A percentile compares a stretch with the other conserved stretches of the same genome.
Evolutionary conservation across 768 basidiomycete genomes (phyloP).

Genomic region (Solioccasus polychromus): DNA sequence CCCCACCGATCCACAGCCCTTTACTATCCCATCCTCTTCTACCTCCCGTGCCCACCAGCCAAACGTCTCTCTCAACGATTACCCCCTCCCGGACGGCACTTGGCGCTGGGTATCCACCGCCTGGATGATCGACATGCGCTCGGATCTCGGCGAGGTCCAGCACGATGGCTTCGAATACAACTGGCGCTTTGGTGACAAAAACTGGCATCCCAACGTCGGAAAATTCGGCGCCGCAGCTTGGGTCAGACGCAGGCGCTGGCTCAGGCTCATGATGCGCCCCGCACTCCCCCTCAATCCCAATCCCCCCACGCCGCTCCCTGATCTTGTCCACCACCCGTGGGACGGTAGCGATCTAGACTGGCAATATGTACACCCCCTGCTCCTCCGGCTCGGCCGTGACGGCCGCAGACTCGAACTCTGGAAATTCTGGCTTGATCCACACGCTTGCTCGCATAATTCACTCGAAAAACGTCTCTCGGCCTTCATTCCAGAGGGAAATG

Average conservation of each 20-base stretch:
- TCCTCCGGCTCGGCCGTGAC: conserved; percentile 57
- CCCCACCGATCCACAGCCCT: conserved; percentile 70
- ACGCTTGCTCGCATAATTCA: background rate
- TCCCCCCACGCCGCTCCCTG: too few species aligned
- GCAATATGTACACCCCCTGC: conserved; percentile 50
- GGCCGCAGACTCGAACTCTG: conserved; percentile 77
- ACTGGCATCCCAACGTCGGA: conserved; percentile 67
- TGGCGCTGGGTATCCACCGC: conserved; percentile 79
- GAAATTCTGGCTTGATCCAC: conserved; percentile 62
- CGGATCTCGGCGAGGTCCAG: conserved; percentile 69
- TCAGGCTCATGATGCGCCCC: conserved; percentile 80
- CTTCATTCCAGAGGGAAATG: conserved; percentile 6
- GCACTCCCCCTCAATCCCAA: conserved; percentile 19
- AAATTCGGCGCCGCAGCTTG: conserved; percentile 61
- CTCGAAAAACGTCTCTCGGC: conserved; percentile 12
- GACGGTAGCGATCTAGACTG: conserved; percentile 57
- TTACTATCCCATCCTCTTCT: conserved; percentile 53
- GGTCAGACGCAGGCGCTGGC: conserved; percentile 80
- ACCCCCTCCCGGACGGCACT: conserved; percentile 73
- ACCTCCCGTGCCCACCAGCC: conserved; percentile 45
- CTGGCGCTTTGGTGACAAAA: conserved; percentile 62
- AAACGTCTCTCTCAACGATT: conserved; percentile 55
- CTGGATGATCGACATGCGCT: conserved; percentile 91
- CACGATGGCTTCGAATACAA: conserved; percentile 88
- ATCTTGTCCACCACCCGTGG: conserved; percentile 46